phyloP scores from a whole-genome alignment of 768 basidiomycete genomes.

The Podaxis carcinomalis region DNA sequence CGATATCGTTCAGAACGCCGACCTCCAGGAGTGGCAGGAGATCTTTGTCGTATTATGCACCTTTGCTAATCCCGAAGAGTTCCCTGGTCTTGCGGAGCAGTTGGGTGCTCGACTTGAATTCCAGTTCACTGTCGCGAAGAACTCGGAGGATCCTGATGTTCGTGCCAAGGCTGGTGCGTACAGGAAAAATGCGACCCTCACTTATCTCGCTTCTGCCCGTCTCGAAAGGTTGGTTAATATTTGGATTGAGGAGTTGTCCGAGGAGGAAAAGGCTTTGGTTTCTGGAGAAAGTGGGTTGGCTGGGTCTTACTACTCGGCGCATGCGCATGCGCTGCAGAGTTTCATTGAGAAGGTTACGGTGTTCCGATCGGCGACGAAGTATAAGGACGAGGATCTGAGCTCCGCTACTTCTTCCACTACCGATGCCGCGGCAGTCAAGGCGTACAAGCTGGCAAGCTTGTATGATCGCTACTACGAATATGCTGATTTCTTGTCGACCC shows the following conservation, averaged over 20 bases:
- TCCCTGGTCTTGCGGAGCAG: constrained; percentile 83
- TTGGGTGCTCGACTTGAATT: constrained; percentile 89
- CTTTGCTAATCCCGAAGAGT: constrained; percentile 83
- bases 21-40: constrained; percentile 92
- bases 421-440: constrained; percentile 42
- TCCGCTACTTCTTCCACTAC: constrained; percentile 19
- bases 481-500: constrained; percentile 84
- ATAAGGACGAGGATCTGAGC: constrained; percentile 68
- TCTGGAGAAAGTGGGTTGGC: constrained; percentile 33
- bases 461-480: constrained; percentile 97
- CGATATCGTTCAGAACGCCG: constrained; percentile 95
- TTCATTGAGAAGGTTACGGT: constrained; percentile 97
- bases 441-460: constrained; percentile 78
- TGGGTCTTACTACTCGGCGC: constrained; percentile 68
- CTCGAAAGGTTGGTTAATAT: constrained; percentile 86
- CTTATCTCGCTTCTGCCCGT: constrained; percentile 87
- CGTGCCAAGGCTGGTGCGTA: constrained; percentile 42
- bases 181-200: constrained; percentile 86
- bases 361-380: constrained; percentile 83
- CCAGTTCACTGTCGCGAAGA: constrained; percentile 59
- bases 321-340: constrained; percentile 82
- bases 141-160: constrained; percentile 41
- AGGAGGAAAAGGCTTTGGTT: constrained; percentile 68
- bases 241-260: constrained; percentile 85
- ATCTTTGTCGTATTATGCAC: constrained; percentile 96